Evolutionary conservation across 23 red algal species (phyloP).

Genomic region (Pyropia yezoensis): DNA sequence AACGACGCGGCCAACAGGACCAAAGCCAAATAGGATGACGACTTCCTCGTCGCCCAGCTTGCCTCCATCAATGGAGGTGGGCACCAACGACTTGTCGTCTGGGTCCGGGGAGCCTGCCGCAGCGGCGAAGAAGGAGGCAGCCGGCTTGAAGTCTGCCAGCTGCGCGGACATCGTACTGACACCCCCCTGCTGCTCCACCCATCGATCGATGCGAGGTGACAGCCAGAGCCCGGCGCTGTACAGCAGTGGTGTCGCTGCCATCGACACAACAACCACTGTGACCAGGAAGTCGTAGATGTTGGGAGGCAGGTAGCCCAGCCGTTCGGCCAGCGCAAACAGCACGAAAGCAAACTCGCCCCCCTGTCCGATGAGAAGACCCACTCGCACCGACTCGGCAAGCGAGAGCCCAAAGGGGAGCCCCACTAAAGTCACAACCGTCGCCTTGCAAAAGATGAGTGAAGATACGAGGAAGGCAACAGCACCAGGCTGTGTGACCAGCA

Average conservation of each 20-base stretch:
- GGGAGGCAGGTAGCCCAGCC: slow-evolving; percentile 74
- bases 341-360: slow-evolving; percentile 98
- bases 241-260: slow-evolving; percentile 86
- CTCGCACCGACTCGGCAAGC: slow-evolving; percentile 64
- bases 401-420: slow-evolving; percentile 72
- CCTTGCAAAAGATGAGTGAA: slow-evolving; percentile 64
- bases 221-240: slow-evolving; percentile 41
- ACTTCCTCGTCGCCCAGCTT: neutral
- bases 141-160: slow-evolving; percentile 17
- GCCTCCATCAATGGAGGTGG: neutral
- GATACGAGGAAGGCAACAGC: slow-evolving; percentile 62
- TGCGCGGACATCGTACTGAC: slow-evolving; percentile 28
- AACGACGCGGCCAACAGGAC: slow-evolving; percentile 76
- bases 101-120: neutral
- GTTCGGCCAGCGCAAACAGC: slow-evolving; percentile 78
- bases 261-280: slow-evolving; percentile 66
- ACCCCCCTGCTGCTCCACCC: slow-evolving; percentile 22
- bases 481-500: slow-evolving; percentile 57
- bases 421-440: slow-evolving; percentile 45
- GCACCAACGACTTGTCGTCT: neutral
- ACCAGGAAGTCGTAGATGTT: slow-evolving; percentile 65
- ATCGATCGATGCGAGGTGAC: slow-evolving; percentile 34
- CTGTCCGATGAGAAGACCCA: slow-evolving; percentile 82
- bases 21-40: slow-evolving; percentile 82
- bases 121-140: slow-evolving; percentile 11